These are phyloP conservation scores for Aspergillus melleus DNA, from an alignment of 2,329 filamentous ascomycete genomes.

Conservation along the genomic window DNA sequence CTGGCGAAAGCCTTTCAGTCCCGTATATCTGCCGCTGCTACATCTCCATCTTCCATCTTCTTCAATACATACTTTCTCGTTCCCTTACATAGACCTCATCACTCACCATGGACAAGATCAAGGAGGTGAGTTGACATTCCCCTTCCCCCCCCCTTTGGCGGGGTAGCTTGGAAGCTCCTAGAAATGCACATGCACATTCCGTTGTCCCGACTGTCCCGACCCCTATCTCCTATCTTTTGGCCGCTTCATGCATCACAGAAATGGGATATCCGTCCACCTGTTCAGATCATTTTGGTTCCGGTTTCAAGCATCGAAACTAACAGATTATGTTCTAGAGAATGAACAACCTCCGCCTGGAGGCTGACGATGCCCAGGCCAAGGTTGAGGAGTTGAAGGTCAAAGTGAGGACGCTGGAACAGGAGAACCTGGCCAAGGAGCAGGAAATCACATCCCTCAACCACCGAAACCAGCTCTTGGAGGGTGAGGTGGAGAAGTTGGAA, in stretches of 20 bases:
- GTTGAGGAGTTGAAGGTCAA: conserved; percentile 83
- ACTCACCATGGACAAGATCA: conserved; percentile 76
- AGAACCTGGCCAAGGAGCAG: conserved; percentile 95
- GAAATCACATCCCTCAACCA: conserved; percentile 95
- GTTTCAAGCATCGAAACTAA: conserved; percentile 16
- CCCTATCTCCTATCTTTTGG: conserved; percentile 7
- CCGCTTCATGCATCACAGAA: background rate
- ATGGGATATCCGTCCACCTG: background rate
- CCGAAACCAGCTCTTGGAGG: conserved; percentile 89
- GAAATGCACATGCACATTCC: conserved; percentile 23
- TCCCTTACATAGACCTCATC: conserved; percentile 27
- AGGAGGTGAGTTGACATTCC: conserved; percentile 66
- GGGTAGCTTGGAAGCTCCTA: conserved; percentile 39
- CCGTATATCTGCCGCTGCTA: background rate
- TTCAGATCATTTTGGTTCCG: conserved; percentile 8
- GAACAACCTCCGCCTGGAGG: conserved; percentile 90
- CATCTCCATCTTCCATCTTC: conserved; percentile 24
- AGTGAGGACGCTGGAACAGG: conserved; percentile 89
- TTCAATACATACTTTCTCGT: conserved; percentile 24
- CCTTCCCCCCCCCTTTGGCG: conserved; percentile 32
- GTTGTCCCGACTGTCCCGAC: conserved; percentile 4
- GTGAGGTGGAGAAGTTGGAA: conserved; percentile 92
- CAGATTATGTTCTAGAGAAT: conserved; percentile 67
- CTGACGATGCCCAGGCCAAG: conserved; percentile 78
- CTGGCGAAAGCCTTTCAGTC: conserved; percentile 36